Percentiles rank a stretch among this genome's conserved stretches.
phyloP scores from a whole-genome alignment of 352 stramenopile genomes.

The Blastocystis sp. region DNA sequence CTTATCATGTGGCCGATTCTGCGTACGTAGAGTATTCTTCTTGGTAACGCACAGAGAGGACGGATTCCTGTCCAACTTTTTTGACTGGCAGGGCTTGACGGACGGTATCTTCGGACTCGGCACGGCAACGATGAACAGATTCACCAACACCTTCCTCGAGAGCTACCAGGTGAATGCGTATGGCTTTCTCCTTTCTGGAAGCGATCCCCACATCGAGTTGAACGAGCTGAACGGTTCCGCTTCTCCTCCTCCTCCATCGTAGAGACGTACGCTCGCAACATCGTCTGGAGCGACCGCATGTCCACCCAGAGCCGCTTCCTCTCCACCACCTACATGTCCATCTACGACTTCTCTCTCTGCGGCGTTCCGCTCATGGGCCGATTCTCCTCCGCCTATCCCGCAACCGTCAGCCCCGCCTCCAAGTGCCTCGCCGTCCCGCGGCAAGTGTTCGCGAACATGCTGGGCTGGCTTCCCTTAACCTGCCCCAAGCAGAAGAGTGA shows the following conservation, averaged over 20 bases:
- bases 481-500: neutral
- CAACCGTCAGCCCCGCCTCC: conserved; percentile 29
- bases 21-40: neutral
- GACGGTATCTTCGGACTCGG: conserved; percentile 47
- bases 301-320: neutral
- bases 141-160: conserved; percentile 10
- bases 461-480: conserved; percentile 18
- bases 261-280: neutral
- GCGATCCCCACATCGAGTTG: conserved; percentile 44
- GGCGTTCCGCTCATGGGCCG: neutral
- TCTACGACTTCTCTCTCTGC: conserved; percentile 39
- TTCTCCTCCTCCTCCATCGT: neutral
- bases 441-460: conserved; percentile 31
- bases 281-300: conserved; percentile 56
- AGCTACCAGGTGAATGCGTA: neutral
- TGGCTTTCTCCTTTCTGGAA: neutral
- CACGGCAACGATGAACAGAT: neutral
- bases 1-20: neutral
- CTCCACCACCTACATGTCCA: conserved; percentile 3
- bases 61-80: neutral
- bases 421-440: conserved; percentile 16
- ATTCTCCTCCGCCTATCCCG: conserved; percentile 18
- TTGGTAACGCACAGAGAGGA: conserved; percentile 13
- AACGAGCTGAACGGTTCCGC: conserved; percentile 32
- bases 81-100: neutral